These are phyloP conservation scores for Sherardia arvensis DNA, from an alignment of 257 asterid species.

Conservation along the genomic window DNA sequence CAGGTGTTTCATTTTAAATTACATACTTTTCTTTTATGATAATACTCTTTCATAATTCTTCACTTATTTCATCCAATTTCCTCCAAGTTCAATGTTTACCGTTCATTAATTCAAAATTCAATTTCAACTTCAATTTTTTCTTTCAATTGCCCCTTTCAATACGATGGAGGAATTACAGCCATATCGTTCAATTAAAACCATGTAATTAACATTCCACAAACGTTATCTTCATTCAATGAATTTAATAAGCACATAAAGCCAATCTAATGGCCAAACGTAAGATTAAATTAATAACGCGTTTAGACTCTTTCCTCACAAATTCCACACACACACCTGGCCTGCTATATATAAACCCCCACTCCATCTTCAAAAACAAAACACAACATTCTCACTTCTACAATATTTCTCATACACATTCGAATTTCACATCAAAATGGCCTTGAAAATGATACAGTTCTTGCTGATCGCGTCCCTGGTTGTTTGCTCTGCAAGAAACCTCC, in stretches of 20 bases:
- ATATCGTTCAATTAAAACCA: no score
- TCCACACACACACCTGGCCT: neutral
- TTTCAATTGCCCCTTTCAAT: no score
- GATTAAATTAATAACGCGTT: slow-evolving; percentile 1
- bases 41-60: no score
- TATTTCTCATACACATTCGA: no score
- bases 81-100: no score
- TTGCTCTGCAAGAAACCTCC: slow-evolving; percentile 5
- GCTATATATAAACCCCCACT: slow-evolving; percentile 6
- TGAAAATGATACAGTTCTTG: neutral
- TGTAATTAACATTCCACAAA: no score
- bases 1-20: no score
- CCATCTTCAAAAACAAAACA: neutral
- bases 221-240: neutral
- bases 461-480: slow-evolving; percentile 4
- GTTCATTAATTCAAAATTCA: no score
- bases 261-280: neutral
- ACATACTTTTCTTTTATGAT: no score
- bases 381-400: neutral
- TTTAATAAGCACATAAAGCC: neutral
- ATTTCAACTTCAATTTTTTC: no score
- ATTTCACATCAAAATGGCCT: neutral
- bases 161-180: no score
- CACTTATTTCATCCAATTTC: no score
- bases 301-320: neutral